phyloP scores from a whole-genome alignment of 2,329 filamentous ascomycete species.

The Elsinoe australis region DNA sequence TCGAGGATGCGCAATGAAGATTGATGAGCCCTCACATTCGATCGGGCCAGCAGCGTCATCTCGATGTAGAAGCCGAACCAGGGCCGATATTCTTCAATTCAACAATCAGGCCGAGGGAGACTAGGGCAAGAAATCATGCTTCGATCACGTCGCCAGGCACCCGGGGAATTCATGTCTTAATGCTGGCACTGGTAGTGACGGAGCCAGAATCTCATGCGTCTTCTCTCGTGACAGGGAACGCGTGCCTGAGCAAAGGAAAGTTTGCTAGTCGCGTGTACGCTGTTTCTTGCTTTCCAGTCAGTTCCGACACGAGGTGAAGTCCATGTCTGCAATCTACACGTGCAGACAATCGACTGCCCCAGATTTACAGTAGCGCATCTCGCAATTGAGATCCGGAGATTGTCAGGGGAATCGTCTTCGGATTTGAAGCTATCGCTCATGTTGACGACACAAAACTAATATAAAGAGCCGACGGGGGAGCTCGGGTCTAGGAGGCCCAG shows the following conservation, averaged over 20 bases:
- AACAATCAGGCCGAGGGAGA: neutral
- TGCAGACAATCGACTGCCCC: slow-evolving; percentile 6
- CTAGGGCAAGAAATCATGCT: neutral
- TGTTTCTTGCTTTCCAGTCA: no score
- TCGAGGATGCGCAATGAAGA: no score
- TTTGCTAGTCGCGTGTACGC: no score
- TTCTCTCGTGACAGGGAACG: neutral
- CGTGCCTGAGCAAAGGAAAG: no score
- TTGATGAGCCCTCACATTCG: neutral
- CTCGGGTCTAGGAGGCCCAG: neutral
- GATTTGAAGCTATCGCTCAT: slow-evolving; percentile 9
- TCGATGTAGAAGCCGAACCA: neutral
- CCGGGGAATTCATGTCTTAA: no score
- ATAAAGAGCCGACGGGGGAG: slow-evolving; percentile 9
- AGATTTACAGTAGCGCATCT: slow-evolving; percentile 7
- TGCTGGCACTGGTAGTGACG: no score
- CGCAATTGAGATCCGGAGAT: slow-evolving; percentile 15
- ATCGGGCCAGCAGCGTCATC: neutral
- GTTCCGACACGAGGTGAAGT: no score
- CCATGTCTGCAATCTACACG: no score
- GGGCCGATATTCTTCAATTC: neutral
- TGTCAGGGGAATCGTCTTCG: slow-evolving; percentile 7
- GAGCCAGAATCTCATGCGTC: no score
- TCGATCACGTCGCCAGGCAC: no score
- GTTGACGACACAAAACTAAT: slow-evolving; percentile 15